Percentiles rank a stretch among this genome's conserved stretches.
Evolutionary conservation across 164 flowering plant genomes (phyloP).

Genomic region (Akebia trifoliata): DNA sequence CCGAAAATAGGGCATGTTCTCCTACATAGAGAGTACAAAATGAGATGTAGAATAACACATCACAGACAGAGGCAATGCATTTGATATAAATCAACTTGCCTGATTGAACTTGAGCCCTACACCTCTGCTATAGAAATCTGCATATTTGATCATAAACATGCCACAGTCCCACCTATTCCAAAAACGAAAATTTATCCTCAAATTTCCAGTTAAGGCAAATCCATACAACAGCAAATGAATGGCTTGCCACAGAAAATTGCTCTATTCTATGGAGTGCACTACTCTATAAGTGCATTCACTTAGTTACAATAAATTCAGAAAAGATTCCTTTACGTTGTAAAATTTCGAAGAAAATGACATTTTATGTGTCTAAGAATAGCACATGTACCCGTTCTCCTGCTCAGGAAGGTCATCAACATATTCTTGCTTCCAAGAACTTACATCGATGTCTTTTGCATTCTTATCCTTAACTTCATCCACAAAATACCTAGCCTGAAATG

Average conservation of each 20-base stretch:
- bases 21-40: constrained; percentile 46
- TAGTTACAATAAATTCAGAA: no score
- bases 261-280: no score
- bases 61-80: not conserved
- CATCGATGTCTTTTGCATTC: constrained; percentile 56
- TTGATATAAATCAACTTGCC: constrained; percentile 34
- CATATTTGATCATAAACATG: constrained; percentile 93
- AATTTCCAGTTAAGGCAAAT: no score
- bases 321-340: no score
- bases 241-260: no score
- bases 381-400: constrained; percentile 75
- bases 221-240: no score
- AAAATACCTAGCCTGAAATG: constrained; percentile 65
- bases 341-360: no score
- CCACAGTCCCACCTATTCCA: constrained; percentile 84
- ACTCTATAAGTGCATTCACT: no score
- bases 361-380: not conserved
- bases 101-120: constrained; percentile 67
- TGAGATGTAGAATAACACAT: no score
- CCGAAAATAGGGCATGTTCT: constrained; percentile 89
- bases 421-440: constrained; percentile 73
- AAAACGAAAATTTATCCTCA: not conserved
- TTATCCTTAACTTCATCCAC: constrained; percentile 93
- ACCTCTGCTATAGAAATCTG: constrained; percentile 92
- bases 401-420: constrained; percentile 73